Base-by-base conservation (phyloP, 306 rosid species). In the Dryas octopetala region DNA sequence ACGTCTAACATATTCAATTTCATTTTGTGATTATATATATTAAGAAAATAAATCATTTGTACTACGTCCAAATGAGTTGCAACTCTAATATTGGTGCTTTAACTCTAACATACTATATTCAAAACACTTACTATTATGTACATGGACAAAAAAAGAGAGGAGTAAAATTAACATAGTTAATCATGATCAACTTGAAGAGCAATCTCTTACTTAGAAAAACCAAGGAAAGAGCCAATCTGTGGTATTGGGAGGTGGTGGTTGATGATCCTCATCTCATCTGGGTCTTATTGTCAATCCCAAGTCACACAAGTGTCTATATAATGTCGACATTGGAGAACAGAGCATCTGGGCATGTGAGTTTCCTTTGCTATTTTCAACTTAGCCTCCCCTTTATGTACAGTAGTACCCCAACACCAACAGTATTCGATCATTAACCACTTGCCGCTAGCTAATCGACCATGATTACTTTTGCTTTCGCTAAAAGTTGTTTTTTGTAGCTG, bases 301-400 rank as follows among this genome's bases (percentile, higher is more conserved):
- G 9, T 8, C 1, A 46, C 38, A 32, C 38, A 32, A 32, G 38
- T 32, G 38, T 5, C 4, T 19, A 47, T 7, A 46, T 16, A 32
- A 17, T 9, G 65, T 17, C 38, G 38, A 32, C 38, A 66, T 57
- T 76, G 73, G 73, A 66, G 57, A 45, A 47, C 68, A 66, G 40
- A 43, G 79, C 67, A 76, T 76, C 79, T 66, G 9, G 65, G 51
- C 79, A 66, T 45, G 46, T 66, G 72, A 64, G 6, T 32, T 32
- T 32, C 38, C 38, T 32, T 32, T 32, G 38, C 38, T 1, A 32
- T 32, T 32, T 32, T 32, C 38, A 32, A 32, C 38, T 32, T 32
- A 32, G 38, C 38, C 38, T 32, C 38, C 38, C 38, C 38, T 32
- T 32, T 32, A 32, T 32, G 38, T 32, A 32, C 3, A 32, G 38